These are phyloP conservation scores for Chondrostereum purpureum DNA, from an alignment of 1,284 basidiomycete species.

Conservation along the genomic window DNA sequence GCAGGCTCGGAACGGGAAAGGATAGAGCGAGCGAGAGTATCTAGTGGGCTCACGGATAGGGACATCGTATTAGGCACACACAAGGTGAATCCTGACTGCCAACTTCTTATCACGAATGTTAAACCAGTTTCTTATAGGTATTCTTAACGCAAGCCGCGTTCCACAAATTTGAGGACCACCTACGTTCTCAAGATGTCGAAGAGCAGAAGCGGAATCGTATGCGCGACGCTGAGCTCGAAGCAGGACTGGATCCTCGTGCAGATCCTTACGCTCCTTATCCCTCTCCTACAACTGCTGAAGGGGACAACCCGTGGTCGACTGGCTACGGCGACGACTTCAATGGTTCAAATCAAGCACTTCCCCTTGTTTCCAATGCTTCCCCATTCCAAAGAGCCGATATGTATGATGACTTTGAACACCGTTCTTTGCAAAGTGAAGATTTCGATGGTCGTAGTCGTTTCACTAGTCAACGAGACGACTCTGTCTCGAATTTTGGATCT, in stretches of 20 bases:
- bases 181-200: slow-evolving; percentile 78
- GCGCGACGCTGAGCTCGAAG: slow-evolving; percentile 69
- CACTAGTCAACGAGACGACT: slow-evolving; percentile 72
- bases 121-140: slow-evolving; percentile 55
- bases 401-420: slow-evolving; percentile 74
- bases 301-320: slow-evolving; percentile 36
- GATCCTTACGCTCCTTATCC: slow-evolving; percentile 78
- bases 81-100: slow-evolving; percentile 48
- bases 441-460: slow-evolving; percentile 70
- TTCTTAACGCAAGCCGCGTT: slow-evolving; percentile 88
- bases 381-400: slow-evolving; percentile 66
- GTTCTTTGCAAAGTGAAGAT: slow-evolving; percentile 70
- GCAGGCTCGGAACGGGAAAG: slow-evolving; percentile 50
- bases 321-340: slow-evolving; percentile 48
- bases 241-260: slow-evolving; percentile 61
- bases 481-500: slow-evolving; percentile 74
- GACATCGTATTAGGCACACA: slow-evolving; percentile 78
- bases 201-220: slow-evolving; percentile 75
- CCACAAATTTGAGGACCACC: slow-evolving; percentile 83
- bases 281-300: slow-evolving; percentile 31
- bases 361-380: slow-evolving; percentile 75
- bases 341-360: slow-evolving; percentile 53
- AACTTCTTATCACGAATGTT: slow-evolving; percentile 2
- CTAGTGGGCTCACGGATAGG: slow-evolving; percentile 60
- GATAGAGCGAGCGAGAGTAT: slow-evolving; percentile 54